phyloP scores from a whole-genome alignment of 2,329 filamentous ascomycete genomes.

The Balansia obtecta region DNA sequence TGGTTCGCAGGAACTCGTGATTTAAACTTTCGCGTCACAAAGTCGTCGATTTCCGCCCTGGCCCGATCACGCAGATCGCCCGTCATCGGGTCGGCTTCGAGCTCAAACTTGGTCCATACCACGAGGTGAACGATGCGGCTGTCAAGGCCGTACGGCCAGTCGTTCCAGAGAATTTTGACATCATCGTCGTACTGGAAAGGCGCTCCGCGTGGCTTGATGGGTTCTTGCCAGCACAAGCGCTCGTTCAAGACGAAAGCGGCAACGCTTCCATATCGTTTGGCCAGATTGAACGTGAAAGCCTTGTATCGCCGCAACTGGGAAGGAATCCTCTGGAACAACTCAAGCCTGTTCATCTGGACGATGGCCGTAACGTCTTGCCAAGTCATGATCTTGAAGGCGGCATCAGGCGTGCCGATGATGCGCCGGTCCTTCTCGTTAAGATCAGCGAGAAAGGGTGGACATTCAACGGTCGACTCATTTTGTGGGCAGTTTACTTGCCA shows the following conservation, averaged over 20 bases:
- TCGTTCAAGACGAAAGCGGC: conserved; percentile 63
- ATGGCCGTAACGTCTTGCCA: conserved; percentile 61
- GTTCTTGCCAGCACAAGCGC: conserved; percentile 55
- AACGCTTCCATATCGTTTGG: conserved; percentile 59
- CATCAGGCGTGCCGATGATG: conserved; percentile 61
- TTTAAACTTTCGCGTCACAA: conserved; percentile 56
- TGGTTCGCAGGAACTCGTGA: conserved; percentile 35
- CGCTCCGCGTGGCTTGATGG: conserved; percentile 19
- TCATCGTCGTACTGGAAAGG: conserved; percentile 41
- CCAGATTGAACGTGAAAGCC: conserved; percentile 52
- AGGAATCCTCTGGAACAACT: conserved; percentile 64
- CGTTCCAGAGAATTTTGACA: conserved; percentile 68
- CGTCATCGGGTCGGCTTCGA: conserved; percentile 53
- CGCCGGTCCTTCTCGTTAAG: conserved; percentile 53
- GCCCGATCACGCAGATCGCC: conserved; percentile 56
- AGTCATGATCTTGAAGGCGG: conserved; percentile 45
- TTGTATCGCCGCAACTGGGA: conserved; percentile 70
- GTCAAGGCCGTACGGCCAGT: conserved; percentile 90
- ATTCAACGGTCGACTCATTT: conserved; percentile 47
- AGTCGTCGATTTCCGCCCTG: conserved; percentile 54
- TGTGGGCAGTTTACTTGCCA: conserved; percentile 74
- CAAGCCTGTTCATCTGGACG: conserved; percentile 53
- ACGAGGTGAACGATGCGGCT: conserved; percentile 69
- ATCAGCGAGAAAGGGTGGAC: conserved; percentile 57
- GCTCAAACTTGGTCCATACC: conserved; percentile 82